Conservation (phyloP, 2,329 filamentous ascomycete genomes). For the Fusarium sp. region DNA sequence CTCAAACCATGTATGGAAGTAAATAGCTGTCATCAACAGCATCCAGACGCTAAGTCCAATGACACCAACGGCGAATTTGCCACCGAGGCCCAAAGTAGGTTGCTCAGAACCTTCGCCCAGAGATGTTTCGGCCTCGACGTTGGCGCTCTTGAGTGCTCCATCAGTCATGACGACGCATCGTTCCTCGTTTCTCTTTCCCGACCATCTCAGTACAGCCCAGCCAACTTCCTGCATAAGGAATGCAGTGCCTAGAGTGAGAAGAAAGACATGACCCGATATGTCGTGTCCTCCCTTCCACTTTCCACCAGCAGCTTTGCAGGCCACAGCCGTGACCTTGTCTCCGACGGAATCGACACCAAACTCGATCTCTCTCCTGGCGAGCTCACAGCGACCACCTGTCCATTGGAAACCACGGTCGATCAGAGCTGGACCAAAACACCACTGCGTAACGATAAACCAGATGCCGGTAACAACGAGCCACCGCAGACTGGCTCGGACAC, state of each 20-base stretch:
- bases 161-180: conserved; percentile 75
- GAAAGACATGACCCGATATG: conserved; percentile 94
- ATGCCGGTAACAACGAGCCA: conserved; percentile 80
- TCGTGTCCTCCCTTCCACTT: conserved; percentile 95
- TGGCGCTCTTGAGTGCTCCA: conserved; percentile 73
- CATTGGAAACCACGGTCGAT: conserved; percentile 92
- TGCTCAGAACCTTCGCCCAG: conserved; percentile 44
- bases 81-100: conserved; percentile 59
- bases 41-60: conserved; percentile 88
- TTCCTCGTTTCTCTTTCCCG: conserved; percentile 66
- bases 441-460: conserved; percentile 93
- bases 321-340: conserved; percentile 76
- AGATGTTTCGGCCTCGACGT: conserved; percentile 59
- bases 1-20: conserved; percentile 99
- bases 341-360: conserved; percentile 62
- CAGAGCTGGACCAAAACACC: conserved; percentile 92
- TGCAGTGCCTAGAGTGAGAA: conserved; percentile 86
- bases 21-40: conserved; percentile 97
- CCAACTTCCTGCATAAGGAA: conserved; percentile 85
- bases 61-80: conserved; percentile 72
- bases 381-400: conserved; percentile 86
- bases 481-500: conserved; percentile 71
- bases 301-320: conserved; percentile 86
- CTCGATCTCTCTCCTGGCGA: conserved; percentile 63
- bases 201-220: conserved; percentile 67